A percentile compares a stretch with the other conserved stretches of the same genome.
Evolutionary conservation across 257 asterid species (phyloP).

Genomic region (Cinchona pubescens): DNA sequence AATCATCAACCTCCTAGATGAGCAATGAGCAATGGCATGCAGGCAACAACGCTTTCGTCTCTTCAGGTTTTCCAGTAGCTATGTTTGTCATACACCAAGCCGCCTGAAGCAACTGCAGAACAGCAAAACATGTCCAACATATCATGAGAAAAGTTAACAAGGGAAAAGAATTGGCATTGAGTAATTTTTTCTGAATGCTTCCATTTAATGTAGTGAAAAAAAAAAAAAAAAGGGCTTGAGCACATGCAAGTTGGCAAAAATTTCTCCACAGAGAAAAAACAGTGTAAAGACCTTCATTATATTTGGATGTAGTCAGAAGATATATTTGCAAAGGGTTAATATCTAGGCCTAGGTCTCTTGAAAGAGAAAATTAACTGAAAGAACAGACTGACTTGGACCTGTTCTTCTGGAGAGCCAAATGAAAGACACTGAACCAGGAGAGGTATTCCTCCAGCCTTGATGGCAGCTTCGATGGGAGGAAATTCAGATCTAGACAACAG

Average conservation of each 20-base stretch:
- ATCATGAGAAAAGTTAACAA: neutral
- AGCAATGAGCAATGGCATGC: constrained; percentile 91
- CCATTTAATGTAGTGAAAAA: neutral
- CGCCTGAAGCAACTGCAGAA: constrained; percentile 85
- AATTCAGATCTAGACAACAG: constrained; percentile 78
- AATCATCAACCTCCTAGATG: constrained; percentile 84
- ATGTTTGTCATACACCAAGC: constrained; percentile 99
- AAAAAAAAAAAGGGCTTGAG: too few species aligned
- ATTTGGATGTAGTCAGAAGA: neutral
- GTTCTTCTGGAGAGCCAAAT: constrained; percentile 94
- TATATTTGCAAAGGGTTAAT: neutral
- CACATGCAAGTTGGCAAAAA: neutral
- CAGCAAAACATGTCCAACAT: constrained; percentile 3
- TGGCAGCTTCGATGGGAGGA: constrained; percentile 90
- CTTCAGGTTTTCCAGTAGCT: constrained; percentile 94
- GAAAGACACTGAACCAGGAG: constrained; percentile 75
- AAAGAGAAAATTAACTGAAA: neutral
- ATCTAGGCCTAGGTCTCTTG: neutral
- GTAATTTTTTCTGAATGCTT: neutral
- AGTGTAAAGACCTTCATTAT: neutral
- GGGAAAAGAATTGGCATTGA: neutral
- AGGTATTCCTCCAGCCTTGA: constrained; percentile 75
- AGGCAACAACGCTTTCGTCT: constrained; percentile 81
- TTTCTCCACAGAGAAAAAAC: neutral
- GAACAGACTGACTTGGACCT: constrained; percentile 40